Base-by-base conservation (phyloP, 805 yeast species). In the Candida fluviatilis region DNA sequence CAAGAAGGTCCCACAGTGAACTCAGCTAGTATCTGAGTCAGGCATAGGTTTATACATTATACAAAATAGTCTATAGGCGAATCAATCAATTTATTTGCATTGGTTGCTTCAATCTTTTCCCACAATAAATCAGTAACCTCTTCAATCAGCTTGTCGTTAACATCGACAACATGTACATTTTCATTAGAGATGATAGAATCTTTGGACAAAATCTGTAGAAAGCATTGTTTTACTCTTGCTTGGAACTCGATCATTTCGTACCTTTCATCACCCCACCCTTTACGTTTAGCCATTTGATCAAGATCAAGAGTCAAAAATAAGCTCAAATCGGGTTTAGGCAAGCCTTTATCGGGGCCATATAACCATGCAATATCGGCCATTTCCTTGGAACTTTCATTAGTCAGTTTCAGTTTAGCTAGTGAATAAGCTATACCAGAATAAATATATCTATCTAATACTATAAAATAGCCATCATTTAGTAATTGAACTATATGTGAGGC, bases 371-470 rank as follows among this genome's bases (percentile, higher is more conserved):
- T 56, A 45, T 78, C 78, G 13, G 51, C 43, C 57, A 65, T 52
- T 33, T 54, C 53, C 14, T 50, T 45, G 1, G 40, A 4, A 13
- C 15, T 33, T 7, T 34, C 16, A 10, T 33, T 23, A 31, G 24
- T 34, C 34, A 37, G 25, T 6, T 23, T 17, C 85, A 48, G 54
- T 58, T 93, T 91, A 5, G 98, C 96, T 1, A 85, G 70, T 1
- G 96, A 82, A 55, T 91, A 93, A 4, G 96, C 96, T 3, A 89
- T 77, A 0, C 99, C 99, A 0, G 97, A 88, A 53, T 86, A 91
- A 3, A 85, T 83, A 52, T 91, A 93, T 46, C 99, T 67, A 56
- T 93, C 99, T 40, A 90, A 57, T 0, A 93, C 69, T 1, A 93
- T 73, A 37, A 71, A 69, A 10, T 54, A 55, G 1, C 96, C 96